Evolutionary conservation across 352 stramenopile genomes (phyloP), one percentile per base, ranked within the genome.

Genomic region (Pythium utonaiense): DNA sequence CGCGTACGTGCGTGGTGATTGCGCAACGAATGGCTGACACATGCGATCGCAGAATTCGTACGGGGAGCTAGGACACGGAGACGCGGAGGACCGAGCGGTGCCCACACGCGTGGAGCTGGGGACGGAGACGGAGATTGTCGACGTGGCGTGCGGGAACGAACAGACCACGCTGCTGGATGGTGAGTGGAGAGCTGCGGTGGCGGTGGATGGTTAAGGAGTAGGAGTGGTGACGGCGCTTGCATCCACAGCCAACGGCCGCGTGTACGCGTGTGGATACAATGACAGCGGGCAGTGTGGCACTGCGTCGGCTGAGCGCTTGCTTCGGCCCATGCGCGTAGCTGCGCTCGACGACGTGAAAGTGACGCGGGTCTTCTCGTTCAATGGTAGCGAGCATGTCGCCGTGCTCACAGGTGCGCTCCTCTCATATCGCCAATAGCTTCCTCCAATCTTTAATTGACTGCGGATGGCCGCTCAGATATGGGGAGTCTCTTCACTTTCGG

Each of bases 211-310:
- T 36, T n/a, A n/a, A n/a, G n/a, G n/a, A n/a, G n/a, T n/a, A n/a
- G n/a, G n/a, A 47, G 14, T 25, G 7, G 40, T 24, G 40, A 7
- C 1, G 5, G 10, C 25, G 40, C 5, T 19, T 27, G 36, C 5
- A 30, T 16, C 27, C n/a, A 6, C 51, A 85, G 69, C 74, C 19
- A 77, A 79, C 57, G 91, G 93, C 22, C 69, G 95, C 38, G 79
- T 97, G 17, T 96, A 87, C 63, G 79, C 86, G 13, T 95, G 85
- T 40, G 93, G 93, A 24, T 97, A 97, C 75, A 98, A 98, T 51
- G 91, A 97, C 71, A 98, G 96, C 70, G 93, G 93, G 1, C 93
- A 98, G 55, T 98, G 93, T 70, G 93, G 89, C 52, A 77, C 88
- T 9, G 88, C 83, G 1, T 80, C 83, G n/a, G 93, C 75, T 1